Evolutionary conservation across 148 eudicot species (phyloP).

Genomic region (Chenopodium suecicum): DNA sequence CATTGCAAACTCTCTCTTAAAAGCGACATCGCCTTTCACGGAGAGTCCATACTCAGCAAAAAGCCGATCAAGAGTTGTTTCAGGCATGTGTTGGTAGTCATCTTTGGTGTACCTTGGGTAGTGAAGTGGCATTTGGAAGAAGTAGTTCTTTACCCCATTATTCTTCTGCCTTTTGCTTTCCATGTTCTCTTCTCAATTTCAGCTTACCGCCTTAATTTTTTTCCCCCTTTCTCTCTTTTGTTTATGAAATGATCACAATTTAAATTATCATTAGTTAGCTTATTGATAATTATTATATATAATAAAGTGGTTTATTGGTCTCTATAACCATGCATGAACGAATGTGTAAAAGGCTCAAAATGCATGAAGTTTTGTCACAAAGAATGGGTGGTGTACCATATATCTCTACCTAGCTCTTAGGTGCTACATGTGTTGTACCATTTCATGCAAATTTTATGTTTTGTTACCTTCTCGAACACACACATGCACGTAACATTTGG

Average conservation of each 20-base stretch:
- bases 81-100: conserved; percentile 59
- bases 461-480: background rate
- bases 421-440: conserved; percentile 12
- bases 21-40: conserved; percentile 43
- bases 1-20: conserved; percentile 65
- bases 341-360: background rate
- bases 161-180: conserved; percentile 18
- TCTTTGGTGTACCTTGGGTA: conserved; percentile 67
- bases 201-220: background rate
- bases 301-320: background rate
- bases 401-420: conserved; percentile 5
- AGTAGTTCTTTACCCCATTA: conserved; percentile 9
- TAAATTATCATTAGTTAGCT: too few species aligned
- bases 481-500: background rate
- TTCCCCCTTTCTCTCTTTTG: background rate
- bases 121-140: conserved; percentile 73
- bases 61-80: conserved; percentile 50
- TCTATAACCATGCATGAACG: background rate
- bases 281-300: too few species aligned
- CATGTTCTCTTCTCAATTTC: conserved; percentile 11
- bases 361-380: conserved; percentile 31
- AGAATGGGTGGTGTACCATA: conserved; percentile 34
- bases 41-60: conserved; percentile 60
- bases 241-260: background rate
- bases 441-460: conserved; percentile 21